Conservation (phyloP, 2,329 filamentous ascomycete species). For the Neocucurbitaria cava region DNA sequence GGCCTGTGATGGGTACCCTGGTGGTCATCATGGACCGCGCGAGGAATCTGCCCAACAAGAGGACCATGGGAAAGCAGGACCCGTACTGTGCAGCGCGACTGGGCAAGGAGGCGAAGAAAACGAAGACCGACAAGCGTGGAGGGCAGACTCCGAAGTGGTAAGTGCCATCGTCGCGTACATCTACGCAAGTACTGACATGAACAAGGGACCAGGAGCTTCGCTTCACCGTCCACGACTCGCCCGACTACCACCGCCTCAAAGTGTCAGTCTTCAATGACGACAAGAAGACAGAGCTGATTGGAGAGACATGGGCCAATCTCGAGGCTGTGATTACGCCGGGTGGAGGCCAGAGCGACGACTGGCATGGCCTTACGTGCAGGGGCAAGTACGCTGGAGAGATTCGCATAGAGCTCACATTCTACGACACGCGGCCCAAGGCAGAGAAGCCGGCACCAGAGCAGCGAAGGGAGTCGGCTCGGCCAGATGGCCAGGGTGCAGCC, state of each 20-base stretch:
- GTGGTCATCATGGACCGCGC: slow-evolving; percentile 92
- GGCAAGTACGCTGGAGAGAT: slow-evolving; percentile 97
- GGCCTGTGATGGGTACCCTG: slow-evolving; percentile 90
- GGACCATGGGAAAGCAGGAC: slow-evolving; percentile 98
- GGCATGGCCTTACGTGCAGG: slow-evolving; percentile 86
- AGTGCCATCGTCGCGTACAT: slow-evolving; percentile 35
- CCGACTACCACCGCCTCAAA: slow-evolving; percentile 95
- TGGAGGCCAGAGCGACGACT: slow-evolving; percentile 91
- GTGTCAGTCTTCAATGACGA: slow-evolving; percentile 98
- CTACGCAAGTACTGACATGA: slow-evolving; percentile 19
- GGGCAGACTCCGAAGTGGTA: slow-evolving; percentile 97
- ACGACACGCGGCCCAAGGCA: slow-evolving; percentile 83
- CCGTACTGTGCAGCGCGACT: slow-evolving; percentile 93
- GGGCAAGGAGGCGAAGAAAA: slow-evolving; percentile 98
- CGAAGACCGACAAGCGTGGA: slow-evolving; percentile 88
- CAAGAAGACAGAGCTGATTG: slow-evolving; percentile 95
- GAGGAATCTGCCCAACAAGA: slow-evolving; percentile 95
- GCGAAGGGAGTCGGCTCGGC: slow-evolving; percentile 52
- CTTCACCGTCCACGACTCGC: slow-evolving; percentile 93
- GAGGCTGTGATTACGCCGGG: slow-evolving; percentile 80
- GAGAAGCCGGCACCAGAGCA: slow-evolving; percentile 70
- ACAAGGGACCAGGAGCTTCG: slow-evolving; percentile 94
- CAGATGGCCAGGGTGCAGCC: slow-evolving; percentile 46
- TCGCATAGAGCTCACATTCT: slow-evolving; percentile 93
- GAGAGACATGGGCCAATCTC: slow-evolving; percentile 89